These are phyloP conservation scores for Euphorbia peplus DNA, from an alignment of 345 rosid species.

Conservation along the genomic window DNA sequence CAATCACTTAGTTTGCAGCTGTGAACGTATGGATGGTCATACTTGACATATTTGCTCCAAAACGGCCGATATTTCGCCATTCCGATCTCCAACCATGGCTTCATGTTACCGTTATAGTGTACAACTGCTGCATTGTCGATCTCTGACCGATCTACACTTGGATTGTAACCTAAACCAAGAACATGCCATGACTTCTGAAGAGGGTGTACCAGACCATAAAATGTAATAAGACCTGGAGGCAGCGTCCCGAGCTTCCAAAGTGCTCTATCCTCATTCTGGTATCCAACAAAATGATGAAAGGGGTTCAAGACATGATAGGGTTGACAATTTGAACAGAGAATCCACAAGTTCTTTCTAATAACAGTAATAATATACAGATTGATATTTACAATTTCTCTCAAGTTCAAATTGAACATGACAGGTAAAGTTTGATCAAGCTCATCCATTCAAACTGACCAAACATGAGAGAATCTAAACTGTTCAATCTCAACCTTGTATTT, in stretches of 20 bases:
- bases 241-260: slow-evolving; percentile 99
- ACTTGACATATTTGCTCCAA: slow-evolving; percentile 91
- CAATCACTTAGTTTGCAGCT: slow-evolving; percentile 71
- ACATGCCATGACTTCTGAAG: slow-evolving; percentile 97
- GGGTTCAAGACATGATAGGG: slow-evolving; percentile 4
- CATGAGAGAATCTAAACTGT: too few species aligned
- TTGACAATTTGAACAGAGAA: background rate
- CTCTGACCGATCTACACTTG: slow-evolving; percentile 71
- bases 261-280: slow-evolving; percentile 86
- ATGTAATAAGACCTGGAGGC: slow-evolving; percentile 96
- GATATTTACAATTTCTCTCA: too few species aligned
- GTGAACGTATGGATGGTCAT: slow-evolving; percentile 79
- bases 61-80: slow-evolving; percentile 88
- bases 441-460: too few species aligned
- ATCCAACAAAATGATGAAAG: slow-evolving; percentile 8
- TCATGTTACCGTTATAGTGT: slow-evolving; percentile 99
- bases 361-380: too few species aligned
- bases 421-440: too few species aligned
- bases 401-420: too few species aligned
- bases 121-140: slow-evolving; percentile 88
- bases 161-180: slow-evolving; percentile 95
- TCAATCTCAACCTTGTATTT: too few species aligned
- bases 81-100: slow-evolving; percentile 97
- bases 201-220: slow-evolving; percentile 79
- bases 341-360: background rate